phyloP scores from a whole-genome alignment of 441 rosid species.

The Aquilaria agallochum region DNA sequence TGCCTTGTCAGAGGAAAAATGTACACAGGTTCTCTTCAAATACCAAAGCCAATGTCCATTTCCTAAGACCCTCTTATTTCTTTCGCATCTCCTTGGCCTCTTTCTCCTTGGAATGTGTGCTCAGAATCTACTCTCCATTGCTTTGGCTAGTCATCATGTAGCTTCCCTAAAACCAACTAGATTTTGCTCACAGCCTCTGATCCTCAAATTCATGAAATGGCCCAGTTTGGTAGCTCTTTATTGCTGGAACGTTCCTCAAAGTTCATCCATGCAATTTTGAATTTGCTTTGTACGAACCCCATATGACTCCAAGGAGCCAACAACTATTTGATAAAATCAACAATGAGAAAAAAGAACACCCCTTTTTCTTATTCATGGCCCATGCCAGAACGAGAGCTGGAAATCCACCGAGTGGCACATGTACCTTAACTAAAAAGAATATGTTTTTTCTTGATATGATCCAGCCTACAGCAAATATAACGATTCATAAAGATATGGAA shows the following conservation, averaged over 20 bases:
- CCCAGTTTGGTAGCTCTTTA: constrained; percentile 6
- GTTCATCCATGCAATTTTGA: constrained; percentile 21
- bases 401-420: constrained; percentile 77
- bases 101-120: constrained; percentile 37
- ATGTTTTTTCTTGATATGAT: constrained; percentile 12
- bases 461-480: constrained; percentile 23
- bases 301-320: constrained; percentile 29
- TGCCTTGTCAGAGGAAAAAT: constrained; percentile 28
- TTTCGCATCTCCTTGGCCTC: constrained; percentile 38
- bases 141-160: neutral
- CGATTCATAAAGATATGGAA: constrained; percentile 25
- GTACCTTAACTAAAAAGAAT: constrained; percentile 29
- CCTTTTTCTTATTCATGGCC: constrained; percentile 34
- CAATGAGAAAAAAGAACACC: constrained; percentile 16
- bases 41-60: constrained; percentile 9
- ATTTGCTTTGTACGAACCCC: constrained; percentile 5
- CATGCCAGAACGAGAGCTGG: constrained; percentile 68
- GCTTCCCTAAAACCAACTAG: constrained; percentile 4
- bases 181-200: constrained; percentile 13
- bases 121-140: constrained; percentile 18
- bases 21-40: constrained; percentile 30
- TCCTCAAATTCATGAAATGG: constrained; percentile 5
- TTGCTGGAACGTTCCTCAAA: constrained; percentile 20
- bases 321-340: constrained; percentile 7
- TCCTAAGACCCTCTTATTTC: constrained; percentile 24